Evolutionary conservation across 805 yeast species (phyloP).

Genomic region (Candida fluviatilis): DNA sequence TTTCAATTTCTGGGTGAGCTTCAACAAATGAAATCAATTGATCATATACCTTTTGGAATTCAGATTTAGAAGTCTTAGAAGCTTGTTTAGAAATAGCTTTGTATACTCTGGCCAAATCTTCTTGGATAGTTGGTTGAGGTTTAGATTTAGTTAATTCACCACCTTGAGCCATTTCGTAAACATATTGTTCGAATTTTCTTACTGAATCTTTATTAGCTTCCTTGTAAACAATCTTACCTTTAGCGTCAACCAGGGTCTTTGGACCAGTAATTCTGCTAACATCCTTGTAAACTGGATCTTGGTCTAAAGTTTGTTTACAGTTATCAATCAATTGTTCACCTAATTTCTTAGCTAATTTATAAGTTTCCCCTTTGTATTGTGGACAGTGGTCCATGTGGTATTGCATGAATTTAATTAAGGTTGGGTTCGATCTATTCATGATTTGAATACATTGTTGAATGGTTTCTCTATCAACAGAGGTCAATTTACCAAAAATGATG

Average conservation of each 20-base stretch:
- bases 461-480: conserved; percentile 91
- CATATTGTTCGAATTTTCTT: conserved; percentile 93
- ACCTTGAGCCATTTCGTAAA: conserved; percentile 94
- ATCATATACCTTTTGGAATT: conserved; percentile 68
- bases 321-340: conserved; percentile 94
- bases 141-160: conserved; percentile 69
- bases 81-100: conserved; percentile 72
- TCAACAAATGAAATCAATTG: conserved; percentile 68
- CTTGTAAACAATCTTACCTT: conserved; percentile 80
- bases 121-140: conserved; percentile 70
- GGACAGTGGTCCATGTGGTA: conserved; percentile 83
- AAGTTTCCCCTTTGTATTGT: conserved; percentile 82
- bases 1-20: conserved; percentile 65
- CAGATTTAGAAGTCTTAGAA: conserved; percentile 56
- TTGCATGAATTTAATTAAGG: conserved; percentile 94
- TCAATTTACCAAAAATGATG: conserved; percentile 88
- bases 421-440: conserved; percentile 95
- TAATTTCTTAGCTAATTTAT: conserved; percentile 80
- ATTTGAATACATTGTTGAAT: conserved; percentile 94
- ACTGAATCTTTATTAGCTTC: conserved; percentile 88
- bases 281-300: conserved; percentile 92
- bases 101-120: conserved; percentile 80
- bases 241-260: conserved; percentile 78
- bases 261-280: conserved; percentile 95
- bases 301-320: conserved; percentile 79